Evolutionary conservation across 495 filamentous ascomycete species (phyloP), one percentile per base, ranked within the genome.

Genomic region (Cetradonia linearis): DNA sequence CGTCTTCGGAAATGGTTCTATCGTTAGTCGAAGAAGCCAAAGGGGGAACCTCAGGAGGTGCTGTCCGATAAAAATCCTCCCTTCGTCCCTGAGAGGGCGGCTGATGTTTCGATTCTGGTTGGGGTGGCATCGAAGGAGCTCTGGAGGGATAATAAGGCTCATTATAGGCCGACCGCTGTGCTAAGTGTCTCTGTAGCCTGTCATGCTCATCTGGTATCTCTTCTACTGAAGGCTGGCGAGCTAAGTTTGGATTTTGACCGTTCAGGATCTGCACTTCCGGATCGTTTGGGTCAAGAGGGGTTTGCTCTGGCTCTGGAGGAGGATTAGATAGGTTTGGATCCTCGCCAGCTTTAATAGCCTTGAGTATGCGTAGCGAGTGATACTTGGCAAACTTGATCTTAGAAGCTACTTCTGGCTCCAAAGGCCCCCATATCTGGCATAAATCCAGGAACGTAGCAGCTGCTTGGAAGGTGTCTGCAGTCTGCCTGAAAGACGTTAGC

Each of bases 341-440:
- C 62, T 89, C 86, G 48, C 91, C 91, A 20, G 89, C 87, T 71
- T 88, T 92, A 63, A 95, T 80, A 2, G 92, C 94, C 73, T 91
- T 95, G 3, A 82, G 77, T 68, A 99, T 97, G 47, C 94, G 83
- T 14, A 92, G 71, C 16, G 93, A 90, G 70, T 99, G 95, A 78
- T 87, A 97, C 71, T 97, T 97, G 42, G 92, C 89, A 70, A 86
- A 99, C 70, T 91, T 96, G 71, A 91, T 88, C 74, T 95, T 95
- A 28, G 88, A 83, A 46, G 83, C 81, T 53, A 86, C 83, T 67
- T 98, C 93, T 16, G 78, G 69, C 54, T 95, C 88, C 31, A 82
- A 74, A 5, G 81, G 69, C 0, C 83, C 85, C 87, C 92, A 99
- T 53, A 94, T 86, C 57, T 86, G 84, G 48, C 86, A 80, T 23